These are phyloP conservation scores for Sanghuangporus baumii DNA, from an alignment of 1,284 basidiomycete species.

Conservation along the genomic window DNA sequence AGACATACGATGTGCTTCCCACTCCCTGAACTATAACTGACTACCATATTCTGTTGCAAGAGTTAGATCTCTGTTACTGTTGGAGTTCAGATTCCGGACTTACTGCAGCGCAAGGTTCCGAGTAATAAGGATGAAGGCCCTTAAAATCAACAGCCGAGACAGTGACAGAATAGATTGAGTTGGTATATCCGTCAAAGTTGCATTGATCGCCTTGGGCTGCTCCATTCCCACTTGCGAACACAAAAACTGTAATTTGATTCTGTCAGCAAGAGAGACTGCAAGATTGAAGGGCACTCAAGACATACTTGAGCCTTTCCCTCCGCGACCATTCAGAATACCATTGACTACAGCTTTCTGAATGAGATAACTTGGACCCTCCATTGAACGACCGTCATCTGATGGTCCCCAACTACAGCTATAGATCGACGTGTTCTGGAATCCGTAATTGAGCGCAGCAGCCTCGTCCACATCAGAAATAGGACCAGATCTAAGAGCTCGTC, in stretches of 20 bases:
- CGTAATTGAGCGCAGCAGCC: conserved; percentile 92
- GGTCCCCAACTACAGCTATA: conserved; percentile 99
- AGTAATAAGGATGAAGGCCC: conserved; percentile 94
- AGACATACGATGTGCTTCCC: conserved; percentile 83
- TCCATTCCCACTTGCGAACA: conserved; percentile 98
- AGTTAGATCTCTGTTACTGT: not conserved
- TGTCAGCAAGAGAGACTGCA: not conserved
- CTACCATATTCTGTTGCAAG: conserved; percentile 68
- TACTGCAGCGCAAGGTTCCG: conserved; percentile 87
- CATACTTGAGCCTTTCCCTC: conserved; percentile 71
- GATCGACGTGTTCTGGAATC: conserved; percentile 88
- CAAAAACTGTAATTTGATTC: conserved; percentile 51
- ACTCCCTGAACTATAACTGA: conserved; percentile 94
- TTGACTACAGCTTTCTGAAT: conserved; percentile 95
- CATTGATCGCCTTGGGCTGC: conserved; percentile 92
- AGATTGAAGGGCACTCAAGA: conserved; percentile 17
- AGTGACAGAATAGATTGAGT: conserved; percentile 95
- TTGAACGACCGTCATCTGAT: conserved; percentile 89
- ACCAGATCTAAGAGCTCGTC: conserved; percentile 46
- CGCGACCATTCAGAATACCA: conserved; percentile 88
- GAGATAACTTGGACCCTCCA: conserved; percentile 92
- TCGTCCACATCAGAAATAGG: conserved; percentile 99
- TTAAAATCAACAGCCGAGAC: conserved; percentile 92
- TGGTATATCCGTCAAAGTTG: conserved; percentile 99
- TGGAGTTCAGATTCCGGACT: not conserved